These are phyloP conservation scores for Spathaspora girioi DNA, from an alignment of 805 yeast genomes.

Conservation along the genomic window DNA sequence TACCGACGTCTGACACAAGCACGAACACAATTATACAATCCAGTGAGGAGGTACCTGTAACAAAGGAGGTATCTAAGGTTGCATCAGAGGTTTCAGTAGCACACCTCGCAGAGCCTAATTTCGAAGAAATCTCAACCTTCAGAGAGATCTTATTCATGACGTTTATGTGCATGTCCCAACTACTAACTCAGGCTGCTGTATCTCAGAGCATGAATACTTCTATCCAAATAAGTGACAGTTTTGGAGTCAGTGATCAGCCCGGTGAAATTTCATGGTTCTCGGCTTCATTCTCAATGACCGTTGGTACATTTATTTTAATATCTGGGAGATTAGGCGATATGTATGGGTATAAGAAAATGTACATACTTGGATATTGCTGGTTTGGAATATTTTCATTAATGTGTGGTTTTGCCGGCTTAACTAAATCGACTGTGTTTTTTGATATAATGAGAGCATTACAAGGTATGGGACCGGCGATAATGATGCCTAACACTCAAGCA, in stretches of 20 bases:
- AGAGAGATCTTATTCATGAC: slow-evolving; percentile 22
- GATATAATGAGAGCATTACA: slow-evolving; percentile 29
- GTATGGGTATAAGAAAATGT: slow-evolving; percentile 30
- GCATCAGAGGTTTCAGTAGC: slow-evolving; percentile 1
- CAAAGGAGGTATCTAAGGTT: not conserved
- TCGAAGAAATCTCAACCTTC: slow-evolving; percentile 18
- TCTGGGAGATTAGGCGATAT: slow-evolving; percentile 34
- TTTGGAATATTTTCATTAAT: slow-evolving; percentile 20
- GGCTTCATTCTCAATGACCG: slow-evolving; percentile 30
- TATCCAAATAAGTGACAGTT: slow-evolving; percentile 16
- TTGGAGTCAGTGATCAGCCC: slow-evolving; percentile 18
- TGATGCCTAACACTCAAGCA: slow-evolving; percentile 33
- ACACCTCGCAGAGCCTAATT: slow-evolving; percentile 12
- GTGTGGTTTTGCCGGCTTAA: slow-evolving; percentile 24
- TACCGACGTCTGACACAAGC: not conserved
- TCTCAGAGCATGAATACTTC: slow-evolving; percentile 24
- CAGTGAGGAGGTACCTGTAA: not conserved
- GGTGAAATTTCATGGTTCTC: slow-evolving; percentile 36
- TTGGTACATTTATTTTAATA: slow-evolving; percentile 32
- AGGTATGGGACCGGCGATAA: slow-evolving; percentile 32
- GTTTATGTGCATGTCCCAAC: slow-evolving; percentile 23
- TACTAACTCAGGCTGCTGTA: slow-evolving; percentile 27
- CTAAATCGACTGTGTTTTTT: slow-evolving; percentile 20
- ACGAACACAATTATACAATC: not conserved
- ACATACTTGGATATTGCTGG: slow-evolving; percentile 21